Percentiles rank a stretch among this genome's conserved stretches.
Conservation (phyloP, 805 yeast genomes). For the Ogataea pignaliae region DNA sequence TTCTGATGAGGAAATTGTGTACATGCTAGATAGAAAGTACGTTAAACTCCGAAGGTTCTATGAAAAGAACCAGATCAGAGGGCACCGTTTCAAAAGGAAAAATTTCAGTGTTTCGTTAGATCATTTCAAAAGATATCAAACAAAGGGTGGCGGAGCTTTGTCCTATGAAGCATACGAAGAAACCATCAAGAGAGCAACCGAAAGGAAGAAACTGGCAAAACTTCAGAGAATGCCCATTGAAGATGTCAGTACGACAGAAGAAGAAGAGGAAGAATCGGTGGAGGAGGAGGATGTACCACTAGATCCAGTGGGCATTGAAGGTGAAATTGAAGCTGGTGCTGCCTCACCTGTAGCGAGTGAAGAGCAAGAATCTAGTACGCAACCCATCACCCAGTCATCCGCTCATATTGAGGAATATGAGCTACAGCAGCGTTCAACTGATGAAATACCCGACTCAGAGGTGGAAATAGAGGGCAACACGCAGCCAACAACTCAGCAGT, state of each 20-base stretch:
- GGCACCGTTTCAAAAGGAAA: conserved; percentile 28
- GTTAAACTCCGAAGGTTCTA: conserved; percentile 23
- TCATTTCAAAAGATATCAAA: conserved; percentile 26
- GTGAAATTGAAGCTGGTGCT: not conserved
- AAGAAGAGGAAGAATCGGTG: conserved; percentile 7
- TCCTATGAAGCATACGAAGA: conserved; percentile 24
- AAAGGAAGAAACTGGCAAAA: conserved; percentile 8
- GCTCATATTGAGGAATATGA: not conserved
- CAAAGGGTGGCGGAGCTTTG: conserved; percentile 19
- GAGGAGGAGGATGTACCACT: not conserved
- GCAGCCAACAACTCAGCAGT: not conserved
- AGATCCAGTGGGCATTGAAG: not conserved
- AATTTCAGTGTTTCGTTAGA: conserved; percentile 25
- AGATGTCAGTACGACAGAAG: conserved; percentile 15
- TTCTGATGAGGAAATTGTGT: conserved; percentile 24
- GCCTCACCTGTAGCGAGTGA: not conserved
- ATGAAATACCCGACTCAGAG: not conserved
- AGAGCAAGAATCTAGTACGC: not conserved
- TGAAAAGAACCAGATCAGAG: conserved; percentile 19
- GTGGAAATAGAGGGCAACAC: not conserved
- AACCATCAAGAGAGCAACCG: conserved; percentile 4
- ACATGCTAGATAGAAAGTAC: conserved; percentile 28
- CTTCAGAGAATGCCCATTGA: conserved; percentile 14
- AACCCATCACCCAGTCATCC: not conserved
- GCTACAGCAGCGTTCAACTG: not conserved